Evolutionary conservation across 768 basidiomycete species (phyloP).

Genomic region (Hygrophoropsis aurantiaca): DNA sequence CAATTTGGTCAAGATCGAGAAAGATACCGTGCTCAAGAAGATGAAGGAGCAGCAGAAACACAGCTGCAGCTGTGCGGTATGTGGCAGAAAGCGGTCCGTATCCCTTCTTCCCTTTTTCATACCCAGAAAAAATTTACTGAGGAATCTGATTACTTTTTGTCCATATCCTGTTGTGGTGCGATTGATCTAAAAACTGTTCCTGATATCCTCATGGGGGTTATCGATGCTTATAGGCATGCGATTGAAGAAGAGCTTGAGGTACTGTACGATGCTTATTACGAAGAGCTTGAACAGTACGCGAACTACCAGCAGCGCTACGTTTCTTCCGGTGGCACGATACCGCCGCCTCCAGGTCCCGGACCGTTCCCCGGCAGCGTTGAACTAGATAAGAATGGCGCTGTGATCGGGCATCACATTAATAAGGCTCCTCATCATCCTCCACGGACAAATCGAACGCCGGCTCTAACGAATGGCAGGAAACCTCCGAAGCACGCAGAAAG

Average conservation of each 20-base stretch:
- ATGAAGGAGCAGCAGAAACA: conserved; percentile 99
- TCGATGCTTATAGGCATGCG: conserved; percentile 63
- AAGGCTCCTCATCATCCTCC: conserved; percentile 38
- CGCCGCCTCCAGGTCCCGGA: conserved; percentile 93
- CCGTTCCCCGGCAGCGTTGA: conserved; percentile 99
- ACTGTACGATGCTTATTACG: conserved; percentile 99
- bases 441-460: conserved; percentile 33
- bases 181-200: conserved; percentile 15
- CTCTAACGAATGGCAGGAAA: conserved; percentile 39
- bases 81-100: conserved; percentile 92
- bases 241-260: conserved; percentile 99
- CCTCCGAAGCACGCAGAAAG: conserved; percentile 51
- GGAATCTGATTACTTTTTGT: conserved; percentile 20
- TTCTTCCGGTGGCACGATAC: conserved; percentile 82
- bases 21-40: conserved; percentile 95
- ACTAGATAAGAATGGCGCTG: conserved; percentile 85
- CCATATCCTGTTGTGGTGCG: conserved; percentile 12
- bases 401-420: conserved; percentile 43
- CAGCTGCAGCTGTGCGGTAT: conserved; percentile 92
- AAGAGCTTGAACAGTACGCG: conserved; percentile 99
- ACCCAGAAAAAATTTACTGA: conserved; percentile 18
- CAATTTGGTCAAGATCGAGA: conserved; percentile 94
- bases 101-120: conserved; percentile 27
- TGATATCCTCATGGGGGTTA: conserved; percentile 12
- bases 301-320: conserved; percentile 96